Base-by-base conservation (phyloP, 1,139 yeast species). In the Debaryomycetaceae sp. region DNA sequence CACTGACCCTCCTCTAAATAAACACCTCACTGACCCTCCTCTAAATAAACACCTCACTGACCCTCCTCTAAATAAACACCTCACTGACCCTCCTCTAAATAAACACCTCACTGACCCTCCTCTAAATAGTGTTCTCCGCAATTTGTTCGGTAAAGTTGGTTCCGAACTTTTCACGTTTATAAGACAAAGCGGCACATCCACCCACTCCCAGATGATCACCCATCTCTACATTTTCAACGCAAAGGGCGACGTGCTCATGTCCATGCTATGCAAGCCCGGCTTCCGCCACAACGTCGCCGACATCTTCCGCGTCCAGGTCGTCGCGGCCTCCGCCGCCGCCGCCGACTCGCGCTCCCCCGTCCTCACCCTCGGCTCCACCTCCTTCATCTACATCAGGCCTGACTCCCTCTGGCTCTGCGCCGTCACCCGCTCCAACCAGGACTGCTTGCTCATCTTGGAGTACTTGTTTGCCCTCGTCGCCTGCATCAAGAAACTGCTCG, bases 291-390 rank as follows among this genome's bases (percentile, higher is more conserved):
- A 79, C 32, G 75, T 87, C 23, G 68, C 92, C n/a, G 97, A 87
- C 41, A 85, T 86, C 26, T 90, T 90, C 49, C 70, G 95, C 22
- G 79, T 87, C 37, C 95, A 90, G 47, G 94, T 86, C 23, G 25
- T 34, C 13, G 35, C 40, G 15, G 37, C 32, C 10, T 28, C 29
- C 21, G 38, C 37, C 13, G 37, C 46, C 20, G 20, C 6, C 10
- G 6, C 8, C 20, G 62, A 68, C 43, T 58, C 63, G 19, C 65
- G 81, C 37, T 78, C 93, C 3, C 98, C 98, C 1, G 77, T 90
- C 5, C 57, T 87, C 31, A 90, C 97, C 0, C 56, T 90, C 25
- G 98, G 98, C 3, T 82, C 95, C 1, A 90, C 97, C 0, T 80
- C 95, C 0, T 90, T 87, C 49, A 66, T 86, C 27, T 87, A 86